Conservation (phyloP, 176 grass and related monocot species). For the Musa troglodytarum region DNA sequence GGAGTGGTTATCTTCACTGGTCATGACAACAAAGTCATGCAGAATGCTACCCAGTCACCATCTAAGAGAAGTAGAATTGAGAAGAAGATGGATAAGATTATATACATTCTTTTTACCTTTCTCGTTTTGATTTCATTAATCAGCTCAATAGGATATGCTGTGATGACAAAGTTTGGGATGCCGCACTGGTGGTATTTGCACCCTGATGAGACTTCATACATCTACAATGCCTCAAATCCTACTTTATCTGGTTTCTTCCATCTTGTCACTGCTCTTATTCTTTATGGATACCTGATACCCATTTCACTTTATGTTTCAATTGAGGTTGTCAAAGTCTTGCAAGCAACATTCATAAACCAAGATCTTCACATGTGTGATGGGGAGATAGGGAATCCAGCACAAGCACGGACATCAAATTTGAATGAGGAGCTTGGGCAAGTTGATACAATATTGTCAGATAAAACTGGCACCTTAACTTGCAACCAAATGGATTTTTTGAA, state of each 20-base stretch:
- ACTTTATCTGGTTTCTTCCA: conserved; percentile 79
- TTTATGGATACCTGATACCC: conserved; percentile 93
- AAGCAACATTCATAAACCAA: conserved; percentile 91
- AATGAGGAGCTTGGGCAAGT: conserved; percentile 99
- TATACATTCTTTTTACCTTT: conserved; percentile 85
- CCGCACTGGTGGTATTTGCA: conserved; percentile 82
- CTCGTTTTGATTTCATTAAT: conserved; percentile 78
- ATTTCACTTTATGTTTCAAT: conserved; percentile 93
- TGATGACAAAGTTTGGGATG: conserved; percentile 63
- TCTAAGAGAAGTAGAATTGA: conserved; percentile 94
- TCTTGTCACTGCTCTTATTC: conserved; percentile 93
- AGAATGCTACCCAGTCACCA: conserved; percentile 82
- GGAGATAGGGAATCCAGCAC: conserved; percentile 67
- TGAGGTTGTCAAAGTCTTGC: conserved; percentile 87
- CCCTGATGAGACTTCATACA: conserved; percentile 37
- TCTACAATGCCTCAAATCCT: conserved; percentile 52
- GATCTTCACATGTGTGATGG: conserved; percentile 95
- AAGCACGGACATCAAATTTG: conserved; percentile 88
- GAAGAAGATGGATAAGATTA: conserved; percentile 90
- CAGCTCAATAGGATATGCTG: conserved; percentile 76
- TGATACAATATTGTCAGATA: conserved; percentile 83
- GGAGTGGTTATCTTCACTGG: conserved; percentile 89
- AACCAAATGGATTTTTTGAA: conserved; percentile 99
- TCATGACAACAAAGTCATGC: conserved; percentile 97
- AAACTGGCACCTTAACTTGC: conserved; percentile 95